phyloP scores from a whole-genome alignment of 2,329 filamentous ascomycete genomes.

The Elsinoe batatas region DNA sequence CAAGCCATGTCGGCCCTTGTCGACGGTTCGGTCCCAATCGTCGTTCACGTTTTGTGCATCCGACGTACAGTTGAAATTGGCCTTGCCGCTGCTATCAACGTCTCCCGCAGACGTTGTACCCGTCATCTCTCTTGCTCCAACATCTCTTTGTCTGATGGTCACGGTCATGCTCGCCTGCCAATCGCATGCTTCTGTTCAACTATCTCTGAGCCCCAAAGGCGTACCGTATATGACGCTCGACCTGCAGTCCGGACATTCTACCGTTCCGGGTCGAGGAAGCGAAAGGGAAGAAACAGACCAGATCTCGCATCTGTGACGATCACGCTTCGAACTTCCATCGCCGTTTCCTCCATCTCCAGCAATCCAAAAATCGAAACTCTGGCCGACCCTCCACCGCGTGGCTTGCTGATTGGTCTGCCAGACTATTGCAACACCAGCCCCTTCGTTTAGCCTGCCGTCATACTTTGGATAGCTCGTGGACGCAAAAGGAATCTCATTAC shows the following conservation, averaged over 20 bases:
- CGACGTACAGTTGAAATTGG: constrained; percentile 8
- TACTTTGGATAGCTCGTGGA: not conserved
- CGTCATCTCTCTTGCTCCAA: constrained; percentile 9
- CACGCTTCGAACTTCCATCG: not conserved
- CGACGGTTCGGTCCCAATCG: not conserved
- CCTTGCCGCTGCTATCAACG: constrained; percentile 7
- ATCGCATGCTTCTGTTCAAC: constrained; percentile 8
- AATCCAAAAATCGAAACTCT: not conserved
- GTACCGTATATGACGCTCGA: constrained; percentile 11
- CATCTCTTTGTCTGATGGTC: constrained; percentile 1
- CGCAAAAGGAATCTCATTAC: constrained; percentile 9
- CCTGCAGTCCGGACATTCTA: constrained; percentile 12
- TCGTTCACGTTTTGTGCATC: not conserved
- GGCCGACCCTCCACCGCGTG: constrained; percentile 1
- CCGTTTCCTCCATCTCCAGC: constrained; percentile 2
- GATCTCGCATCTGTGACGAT: constrained; percentile 9
- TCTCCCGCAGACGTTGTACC: constrained; percentile 6
- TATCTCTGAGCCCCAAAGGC: constrained; percentile 1
- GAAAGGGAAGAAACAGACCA: not conserved
- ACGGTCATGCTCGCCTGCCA: not conserved
- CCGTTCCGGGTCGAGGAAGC: constrained; percentile 2
- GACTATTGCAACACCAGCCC: constrained; percentile 5
- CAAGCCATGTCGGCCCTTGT: constrained; percentile 6
- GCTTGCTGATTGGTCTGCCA: constrained; percentile 1
- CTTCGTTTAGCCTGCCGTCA: not conserved